Evolutionary conservation across 805 yeast species (phyloP).

Genomic region (Wickerhamiella parazyma): DNA sequence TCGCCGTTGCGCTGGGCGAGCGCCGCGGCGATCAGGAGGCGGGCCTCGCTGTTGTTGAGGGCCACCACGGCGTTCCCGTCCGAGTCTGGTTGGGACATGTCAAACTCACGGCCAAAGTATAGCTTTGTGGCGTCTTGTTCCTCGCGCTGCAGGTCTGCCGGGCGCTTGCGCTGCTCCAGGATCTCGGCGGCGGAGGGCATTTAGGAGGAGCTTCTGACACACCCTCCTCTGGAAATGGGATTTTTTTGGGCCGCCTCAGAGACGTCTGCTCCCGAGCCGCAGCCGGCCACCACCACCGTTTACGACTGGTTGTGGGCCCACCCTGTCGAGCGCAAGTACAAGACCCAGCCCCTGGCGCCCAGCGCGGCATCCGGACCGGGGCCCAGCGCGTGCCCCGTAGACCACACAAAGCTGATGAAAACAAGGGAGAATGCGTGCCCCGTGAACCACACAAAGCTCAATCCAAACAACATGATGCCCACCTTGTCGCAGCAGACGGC

Average conservation of each 20-base stretch:
- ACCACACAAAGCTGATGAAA: slow-evolving; percentile 24
- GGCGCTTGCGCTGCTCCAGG: slow-evolving; percentile 47
- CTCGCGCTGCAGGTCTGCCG: slow-evolving; percentile 33
- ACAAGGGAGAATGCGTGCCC: slow-evolving; percentile 24
- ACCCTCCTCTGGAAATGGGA: slow-evolving; percentile 1
- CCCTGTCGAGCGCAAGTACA: slow-evolving; percentile 4
- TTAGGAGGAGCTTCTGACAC: not conserved
- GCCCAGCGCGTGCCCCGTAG: slow-evolving; percentile 30
- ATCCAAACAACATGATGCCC: slow-evolving; percentile 84
- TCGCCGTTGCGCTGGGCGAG: slow-evolving; percentile 48
- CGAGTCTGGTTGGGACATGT: slow-evolving; percentile 62
- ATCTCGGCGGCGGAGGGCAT: slow-evolving; percentile 9
- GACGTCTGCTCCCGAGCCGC: not conserved
- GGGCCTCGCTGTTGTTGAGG: slow-evolving; percentile 76
- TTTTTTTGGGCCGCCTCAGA: slow-evolving; percentile 9
- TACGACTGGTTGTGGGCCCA: slow-evolving; percentile 8
- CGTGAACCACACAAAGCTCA: slow-evolving; percentile 31
- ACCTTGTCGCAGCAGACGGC: slow-evolving; percentile 48
- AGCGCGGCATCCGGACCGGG: slow-evolving; percentile 5
- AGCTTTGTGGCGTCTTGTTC: slow-evolving; percentile 86
- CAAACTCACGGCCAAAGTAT: slow-evolving; percentile 88
- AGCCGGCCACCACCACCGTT: not conserved
- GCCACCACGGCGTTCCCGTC: slow-evolving; percentile 71
- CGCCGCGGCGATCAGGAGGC: slow-evolving; percentile 82
- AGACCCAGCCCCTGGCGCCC: not conserved